Percentiles rank a stretch among this genome's conserved stretches.
Evolutionary conservation across 306 rosid genomes (phyloP).

Genomic region (Sicyos edulis): DNA sequence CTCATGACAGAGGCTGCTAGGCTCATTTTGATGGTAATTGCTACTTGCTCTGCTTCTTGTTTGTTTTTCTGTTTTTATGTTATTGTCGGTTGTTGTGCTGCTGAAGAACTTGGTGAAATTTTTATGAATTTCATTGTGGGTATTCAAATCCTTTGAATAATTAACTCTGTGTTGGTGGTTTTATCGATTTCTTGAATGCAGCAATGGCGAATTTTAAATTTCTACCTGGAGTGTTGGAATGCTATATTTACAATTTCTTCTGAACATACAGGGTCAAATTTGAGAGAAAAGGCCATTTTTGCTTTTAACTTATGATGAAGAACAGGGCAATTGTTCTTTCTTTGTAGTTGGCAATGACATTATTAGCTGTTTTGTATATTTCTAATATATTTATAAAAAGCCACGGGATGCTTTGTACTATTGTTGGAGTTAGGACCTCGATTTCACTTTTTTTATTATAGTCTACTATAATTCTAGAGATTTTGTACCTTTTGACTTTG

Average conservation of each 20-base stretch:
- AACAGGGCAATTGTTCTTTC: background rate
- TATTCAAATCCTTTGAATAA: background rate
- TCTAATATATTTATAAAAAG: too few species aligned
- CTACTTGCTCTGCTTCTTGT: background rate
- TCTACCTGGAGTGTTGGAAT: background rate
- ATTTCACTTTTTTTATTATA: background rate
- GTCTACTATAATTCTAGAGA: background rate
- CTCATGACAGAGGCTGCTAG: conserved; percentile 92
- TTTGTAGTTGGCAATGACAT: background rate
- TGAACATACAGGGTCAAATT: background rate
- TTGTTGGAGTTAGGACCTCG: background rate
- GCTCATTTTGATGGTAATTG: conserved; percentile 90
- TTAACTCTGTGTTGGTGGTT: background rate
- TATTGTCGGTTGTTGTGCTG: background rate
- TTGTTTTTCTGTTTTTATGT: background rate
- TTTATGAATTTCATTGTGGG: background rate
- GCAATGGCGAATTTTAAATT: background rate
- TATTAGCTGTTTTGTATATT: background rate
- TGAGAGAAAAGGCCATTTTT: background rate
- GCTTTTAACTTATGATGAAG: background rate
- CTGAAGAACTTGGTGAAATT: background rate
- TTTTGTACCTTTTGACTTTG: background rate
- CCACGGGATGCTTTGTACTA: background rate
- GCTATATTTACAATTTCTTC: background rate
- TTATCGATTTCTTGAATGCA: background rate